These are phyloP conservation scores for Teratosphaeriaceae sp. DNA, from an alignment of 2,329 filamentous ascomycete species.

Conservation along the genomic window DNA sequence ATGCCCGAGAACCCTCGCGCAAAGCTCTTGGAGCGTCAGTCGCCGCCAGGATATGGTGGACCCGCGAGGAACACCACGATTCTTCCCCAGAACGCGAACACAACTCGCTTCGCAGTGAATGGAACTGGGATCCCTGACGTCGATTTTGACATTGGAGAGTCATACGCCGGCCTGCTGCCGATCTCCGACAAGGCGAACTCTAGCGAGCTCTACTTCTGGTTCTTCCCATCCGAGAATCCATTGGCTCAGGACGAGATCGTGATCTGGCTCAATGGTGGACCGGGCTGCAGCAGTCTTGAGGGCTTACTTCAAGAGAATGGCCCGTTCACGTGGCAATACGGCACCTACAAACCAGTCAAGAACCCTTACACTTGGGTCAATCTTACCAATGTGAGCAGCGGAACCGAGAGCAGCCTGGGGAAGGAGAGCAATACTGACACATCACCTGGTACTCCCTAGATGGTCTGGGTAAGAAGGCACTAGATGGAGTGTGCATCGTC, in stretches of 20 bases:
- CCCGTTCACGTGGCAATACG: conserved; percentile 42
- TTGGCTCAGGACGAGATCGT: conserved; percentile 37
- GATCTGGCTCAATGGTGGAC: conserved; percentile 37
- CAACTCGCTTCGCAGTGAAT: conserved; percentile 36
- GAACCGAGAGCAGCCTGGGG: too few species aligned
- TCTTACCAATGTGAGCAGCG: too few species aligned
- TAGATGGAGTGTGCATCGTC: too few species aligned
- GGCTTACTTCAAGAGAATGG: conserved; percentile 43
- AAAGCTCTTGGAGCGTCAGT: conserved; percentile 4
- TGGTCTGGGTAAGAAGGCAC: too few species aligned
- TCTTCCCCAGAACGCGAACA: conserved; percentile 37
- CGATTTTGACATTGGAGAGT: conserved; percentile 30
- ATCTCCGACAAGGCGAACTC: conserved; percentile 23
- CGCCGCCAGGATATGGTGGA: conserved; percentile 13
- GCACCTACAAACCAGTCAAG: conserved; percentile 35
- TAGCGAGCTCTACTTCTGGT: conserved; percentile 43
- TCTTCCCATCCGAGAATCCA: conserved; percentile 36
- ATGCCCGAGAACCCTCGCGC: conserved; percentile 6
- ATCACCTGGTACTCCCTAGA: conserved; percentile 42
- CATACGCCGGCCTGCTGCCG: conserved; percentile 27
- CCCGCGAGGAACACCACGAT: conserved; percentile 19
- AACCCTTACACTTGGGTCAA: conserved; percentile 44
- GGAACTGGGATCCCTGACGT: conserved; percentile 28
- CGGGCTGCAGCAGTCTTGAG: conserved; percentile 41
- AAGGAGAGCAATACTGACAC: neutral